phyloP scores from a whole-genome alignment of 169 alveolate species.

The Eimeria tenella region DNA sequence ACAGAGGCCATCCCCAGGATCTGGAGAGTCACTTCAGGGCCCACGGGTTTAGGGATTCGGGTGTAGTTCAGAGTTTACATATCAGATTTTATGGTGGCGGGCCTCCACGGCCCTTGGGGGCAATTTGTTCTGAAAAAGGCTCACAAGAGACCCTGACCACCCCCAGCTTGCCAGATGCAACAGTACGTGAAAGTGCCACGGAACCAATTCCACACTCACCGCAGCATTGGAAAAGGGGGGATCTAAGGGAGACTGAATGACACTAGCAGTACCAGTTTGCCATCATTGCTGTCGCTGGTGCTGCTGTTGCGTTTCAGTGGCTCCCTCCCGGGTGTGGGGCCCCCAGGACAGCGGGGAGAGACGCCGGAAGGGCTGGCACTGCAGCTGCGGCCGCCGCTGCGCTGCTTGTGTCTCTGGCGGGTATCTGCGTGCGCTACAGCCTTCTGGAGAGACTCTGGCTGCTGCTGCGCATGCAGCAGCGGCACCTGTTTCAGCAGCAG shows the following conservation, averaged over 20 bases:
- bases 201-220: too few relatives aligned
- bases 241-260: too few relatives aligned
- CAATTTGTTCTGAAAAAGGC: too few relatives aligned
- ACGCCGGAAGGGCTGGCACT: neutral
- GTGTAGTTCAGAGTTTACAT: constrained; percentile 14
- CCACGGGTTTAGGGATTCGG: constrained; percentile 24
- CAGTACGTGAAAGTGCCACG: too few relatives aligned
- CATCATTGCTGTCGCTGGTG: neutral
- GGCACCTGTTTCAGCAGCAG: neutral
- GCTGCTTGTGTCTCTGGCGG: constrained; percentile 43
- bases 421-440: constrained; percentile 6
- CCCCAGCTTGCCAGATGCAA: too few relatives aligned
- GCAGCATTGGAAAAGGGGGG: too few relatives aligned
- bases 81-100: too few relatives aligned
- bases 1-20: neutral
- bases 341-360: neutral
- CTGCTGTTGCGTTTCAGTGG: neutral
- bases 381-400: constrained; percentile 61
- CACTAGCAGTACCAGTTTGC: neutral
- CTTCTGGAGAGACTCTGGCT: neutral
- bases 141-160: too few relatives aligned
- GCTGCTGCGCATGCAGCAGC: constrained; percentile 49
- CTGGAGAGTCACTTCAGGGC: neutral
- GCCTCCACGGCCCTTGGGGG: too few relatives aligned
- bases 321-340: neutral